phyloP scores from a whole-genome alignment of 768 basidiomycete genomes.

The Kwoniella newhampshirensis region DNA sequence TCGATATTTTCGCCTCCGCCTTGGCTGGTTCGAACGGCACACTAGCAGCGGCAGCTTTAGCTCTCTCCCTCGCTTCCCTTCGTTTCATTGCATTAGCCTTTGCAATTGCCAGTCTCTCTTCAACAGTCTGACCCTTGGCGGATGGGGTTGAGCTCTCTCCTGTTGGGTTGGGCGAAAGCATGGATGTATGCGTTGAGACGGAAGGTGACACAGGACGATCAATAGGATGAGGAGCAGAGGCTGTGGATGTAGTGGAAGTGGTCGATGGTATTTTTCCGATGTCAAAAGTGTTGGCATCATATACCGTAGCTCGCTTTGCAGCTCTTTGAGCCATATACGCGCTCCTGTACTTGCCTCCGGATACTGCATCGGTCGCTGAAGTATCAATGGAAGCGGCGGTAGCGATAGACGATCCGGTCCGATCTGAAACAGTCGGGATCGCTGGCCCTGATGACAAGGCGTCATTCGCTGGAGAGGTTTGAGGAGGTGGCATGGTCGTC shows the following conservation, averaged over 20 bases:
- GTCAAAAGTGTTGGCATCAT: constrained; percentile 15
- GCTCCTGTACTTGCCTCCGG: constrained; percentile 14
- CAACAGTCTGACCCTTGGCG: constrained; percentile 26
- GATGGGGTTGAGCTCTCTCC: constrained; percentile 32
- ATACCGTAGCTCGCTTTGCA: constrained; percentile 21
- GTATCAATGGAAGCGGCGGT: constrained; percentile 13
- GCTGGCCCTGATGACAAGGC: constrained; percentile 7
- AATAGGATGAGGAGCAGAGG: constrained; percentile 4
- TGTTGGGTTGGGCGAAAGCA: constrained; percentile 35
- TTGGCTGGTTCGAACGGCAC: background rate
- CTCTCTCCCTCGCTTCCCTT: constrained; percentile 39
- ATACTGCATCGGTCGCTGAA: constrained; percentile 4
- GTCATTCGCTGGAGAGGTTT: constrained; percentile 2
- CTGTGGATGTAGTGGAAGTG: constrained; percentile 12
- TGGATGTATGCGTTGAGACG: constrained; percentile 25
- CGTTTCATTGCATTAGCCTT: constrained; percentile 44
- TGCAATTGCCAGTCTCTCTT: constrained; percentile 43
- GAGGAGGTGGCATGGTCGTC: constrained; percentile 8
- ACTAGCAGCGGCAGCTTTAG: constrained; percentile 16
- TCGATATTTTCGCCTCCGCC: background rate
- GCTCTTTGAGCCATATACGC: constrained; percentile 26
- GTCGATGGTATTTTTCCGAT: constrained; percentile 8
- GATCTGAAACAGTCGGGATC: constrained; percentile 20
- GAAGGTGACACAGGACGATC: constrained; percentile 28
- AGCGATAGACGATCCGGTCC: constrained; percentile 22